phyloP scores from a whole-genome alignment of 2,329 filamentous ascomycete genomes.

The Aspergillus fischeri region DNA sequence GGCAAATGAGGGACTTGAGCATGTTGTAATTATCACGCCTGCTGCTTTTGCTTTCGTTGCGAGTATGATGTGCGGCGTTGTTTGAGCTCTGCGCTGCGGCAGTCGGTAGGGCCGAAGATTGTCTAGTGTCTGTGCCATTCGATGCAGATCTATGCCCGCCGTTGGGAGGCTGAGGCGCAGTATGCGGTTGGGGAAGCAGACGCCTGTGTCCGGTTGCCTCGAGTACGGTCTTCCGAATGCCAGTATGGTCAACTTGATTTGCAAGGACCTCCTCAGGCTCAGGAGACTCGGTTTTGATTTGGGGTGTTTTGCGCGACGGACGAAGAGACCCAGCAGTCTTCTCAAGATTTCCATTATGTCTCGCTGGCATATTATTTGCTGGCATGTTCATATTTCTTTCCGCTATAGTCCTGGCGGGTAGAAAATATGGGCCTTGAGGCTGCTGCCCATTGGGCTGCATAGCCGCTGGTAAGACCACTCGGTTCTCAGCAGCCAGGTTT shows the following conservation, averaged over 20 bases:
- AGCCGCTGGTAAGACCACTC: not conserved
- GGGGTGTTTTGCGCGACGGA: not conserved
- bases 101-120: not conserved
- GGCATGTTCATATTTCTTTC: not conserved
- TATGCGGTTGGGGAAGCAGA: not conserved
- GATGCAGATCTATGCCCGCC: not conserved
- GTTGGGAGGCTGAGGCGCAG: not conserved
- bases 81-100: not conserved
- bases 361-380: not conserved
- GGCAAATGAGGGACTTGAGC: constrained; percentile 8
- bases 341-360: too few relatives aligned
- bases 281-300: not conserved
- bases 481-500: not conserved
- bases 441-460: not conserved
- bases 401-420: not conserved
- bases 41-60: not conserved
- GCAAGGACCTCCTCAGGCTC: not conserved
- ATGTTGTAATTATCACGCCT: constrained; percentile 9
- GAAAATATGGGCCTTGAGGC: not conserved
- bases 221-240: not conserved
- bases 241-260: not conserved
- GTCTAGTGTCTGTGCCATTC: not conserved
- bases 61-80: not conserved
- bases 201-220: not conserved
- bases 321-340: not conserved